Base-by-base conservation (phyloP, 2,329 filamentous ascomycete species). In the Fusarium nelsonii region DNA sequence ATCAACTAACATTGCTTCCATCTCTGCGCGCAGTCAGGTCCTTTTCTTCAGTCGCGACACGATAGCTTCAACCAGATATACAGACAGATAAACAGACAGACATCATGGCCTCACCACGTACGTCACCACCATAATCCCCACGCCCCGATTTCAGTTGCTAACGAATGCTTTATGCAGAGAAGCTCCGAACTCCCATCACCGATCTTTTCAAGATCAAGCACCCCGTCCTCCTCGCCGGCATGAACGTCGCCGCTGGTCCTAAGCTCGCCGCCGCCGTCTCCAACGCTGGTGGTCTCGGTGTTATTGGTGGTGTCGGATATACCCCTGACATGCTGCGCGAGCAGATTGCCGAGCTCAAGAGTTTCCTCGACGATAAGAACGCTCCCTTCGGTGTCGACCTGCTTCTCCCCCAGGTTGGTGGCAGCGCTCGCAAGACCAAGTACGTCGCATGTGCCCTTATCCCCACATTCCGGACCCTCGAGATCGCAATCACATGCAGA, bases 161-260 rank as follows among this genome's bases (percentile, higher is more conserved):
- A 74, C 57, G 18, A 12, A 7, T 14, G n/a, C 20, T 23, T 28
- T 34, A 11, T 43, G 41, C 68, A 81, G 79, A 81, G 78, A 75
- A 81, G 85, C 91, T 99, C 81, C 92, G 92, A 78, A 99, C 96
- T 55, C 90, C 92, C 73, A 86, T 94, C 76, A 99, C 96, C 74
- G 95, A 98, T 88, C 92, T 98, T 71, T 92, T 99, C 83, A 92
- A 93, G 86, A 98, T 99, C 88, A 93, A 97, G 81, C 96, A 99
- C 84, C 96, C 96, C 62, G 86, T 99, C 78, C 85, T 99, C 77
- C 90, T 99, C 68, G 96, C 96, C 75, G 96, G 96, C 80, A 99
- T 99, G 96, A 98, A 99, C 87, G 96, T 98, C 69, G 96, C 96
- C 59, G 96, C 96, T 63, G 96, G 96, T 51, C 96, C 96, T 58